These are phyloP conservation scores for Picochlorum sp. DNA, from an alignment of 139 green algal genomes.

Conservation along the genomic window DNA sequence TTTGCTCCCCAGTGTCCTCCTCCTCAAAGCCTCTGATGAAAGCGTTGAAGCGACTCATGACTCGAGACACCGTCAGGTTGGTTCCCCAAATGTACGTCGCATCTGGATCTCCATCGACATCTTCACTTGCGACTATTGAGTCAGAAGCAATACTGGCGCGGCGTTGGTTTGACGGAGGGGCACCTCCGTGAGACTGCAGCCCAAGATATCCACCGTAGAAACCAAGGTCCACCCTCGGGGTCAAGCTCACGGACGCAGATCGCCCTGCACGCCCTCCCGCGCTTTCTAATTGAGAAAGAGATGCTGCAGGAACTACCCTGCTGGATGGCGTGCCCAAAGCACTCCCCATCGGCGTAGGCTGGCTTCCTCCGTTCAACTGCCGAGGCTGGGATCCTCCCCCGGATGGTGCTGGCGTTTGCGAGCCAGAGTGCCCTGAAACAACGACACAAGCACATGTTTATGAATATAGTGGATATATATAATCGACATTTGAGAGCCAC, in stretches of 20 bases:
- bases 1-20: constrained; percentile 22
- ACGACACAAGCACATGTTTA: not conserved
- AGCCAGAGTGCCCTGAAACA: not conserved
- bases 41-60: constrained; percentile 44
- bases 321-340: constrained; percentile 8
- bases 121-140: constrained; percentile 17
- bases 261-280: constrained; percentile 5
- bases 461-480: too few species aligned
- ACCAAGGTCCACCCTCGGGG: constrained; percentile 3
- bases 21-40: constrained; percentile 60
- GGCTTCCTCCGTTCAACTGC: not conserved
- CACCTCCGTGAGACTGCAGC: constrained; percentile 7
- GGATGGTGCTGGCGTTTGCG: not conserved
- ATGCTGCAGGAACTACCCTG: not conserved
- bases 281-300: not conserved
- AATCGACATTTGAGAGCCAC: too few species aligned
- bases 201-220: constrained; percentile 26
- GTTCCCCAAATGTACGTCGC: constrained; percentile 84
- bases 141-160: constrained; percentile 25
- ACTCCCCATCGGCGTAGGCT: constrained; percentile 2
- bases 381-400: not conserved
- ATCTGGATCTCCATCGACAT: constrained; percentile 29
- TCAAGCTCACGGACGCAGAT: constrained; percentile 8
- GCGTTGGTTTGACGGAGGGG: constrained; percentile 1
- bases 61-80: constrained; percentile 48